A percentile compares a stretch with the other conserved stretches of the same genome.
Evolutionary conservation across 2,329 filamentous ascomycete genomes (phyloP).

Genomic region (Triangularia verruculosa): DNA sequence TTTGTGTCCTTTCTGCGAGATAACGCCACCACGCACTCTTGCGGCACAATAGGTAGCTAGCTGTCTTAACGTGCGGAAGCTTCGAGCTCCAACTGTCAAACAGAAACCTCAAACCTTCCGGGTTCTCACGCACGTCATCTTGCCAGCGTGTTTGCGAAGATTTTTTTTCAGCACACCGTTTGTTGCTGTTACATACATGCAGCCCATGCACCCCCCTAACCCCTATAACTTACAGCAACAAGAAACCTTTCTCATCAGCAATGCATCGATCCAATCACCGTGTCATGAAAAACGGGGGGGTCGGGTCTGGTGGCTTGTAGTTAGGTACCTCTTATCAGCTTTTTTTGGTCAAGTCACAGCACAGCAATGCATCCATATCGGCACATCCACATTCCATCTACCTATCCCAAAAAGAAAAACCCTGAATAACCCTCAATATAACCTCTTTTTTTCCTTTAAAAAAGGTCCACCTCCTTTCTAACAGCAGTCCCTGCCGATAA

Average conservation of each 20-base stretch:
- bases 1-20: no score
- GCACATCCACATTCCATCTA: neutral
- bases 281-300: no score
- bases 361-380: no score
- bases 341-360: no score
- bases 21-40: neutral
- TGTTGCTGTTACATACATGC: no score
- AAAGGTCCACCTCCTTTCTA: neutral
- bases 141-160: neutral
- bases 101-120: neutral
- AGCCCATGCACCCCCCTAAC: neutral
- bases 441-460: neutral
- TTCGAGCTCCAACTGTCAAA: neutral
- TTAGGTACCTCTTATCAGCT: no score
- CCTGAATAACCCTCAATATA: neutral
- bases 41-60: no score
- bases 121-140: neutral
- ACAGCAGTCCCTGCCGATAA: neutral
- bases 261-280: no score
- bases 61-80: neutral
- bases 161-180: neutral
- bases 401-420: neutral
- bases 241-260: no score
- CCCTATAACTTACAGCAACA: neutral
- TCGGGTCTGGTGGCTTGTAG: no score